Base-by-base conservation (phyloP, 2,329 filamentous ascomycete species). In the Fusarium lyarnte region DNA sequence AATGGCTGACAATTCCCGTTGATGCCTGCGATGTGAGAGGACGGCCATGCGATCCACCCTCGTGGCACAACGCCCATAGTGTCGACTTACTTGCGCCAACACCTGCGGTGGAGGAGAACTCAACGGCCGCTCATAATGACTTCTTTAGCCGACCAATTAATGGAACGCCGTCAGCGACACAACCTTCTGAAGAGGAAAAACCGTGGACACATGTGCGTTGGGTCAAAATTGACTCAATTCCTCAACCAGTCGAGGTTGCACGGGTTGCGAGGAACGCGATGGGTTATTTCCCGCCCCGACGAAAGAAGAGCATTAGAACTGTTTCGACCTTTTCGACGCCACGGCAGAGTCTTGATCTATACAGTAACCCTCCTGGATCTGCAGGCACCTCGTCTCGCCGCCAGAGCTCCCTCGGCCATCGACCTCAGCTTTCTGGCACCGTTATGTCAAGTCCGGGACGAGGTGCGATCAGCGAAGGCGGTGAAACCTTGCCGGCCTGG, bases 201-300 rank as follows among this genome's bases (percentile, higher is more conserved):
- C 89, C 90, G 8, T 97, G 94, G 93, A 92, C 89, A 66, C 94
- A 98, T 81, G 94, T 97, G 65, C 91, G 93, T 49, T 98, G 94
- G 94, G 93, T 97, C 3, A 85, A 92, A 35, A 87, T 98, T 31
- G 93, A 95, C 70, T 92, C 91, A 27, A 84, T 86, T 53, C 81
- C 83, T 21, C 87, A 90, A 29, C 91, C 94, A 2, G 91, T 96
- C 29, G 93, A 98, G 80, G 96, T 99, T 73, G 94, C 91, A 21
- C 91, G 96, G 35, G 90, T 98, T 64, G 90, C 94, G 27, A 90
- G 93, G 63, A 91, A 91, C 81, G 88, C 92, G 5, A 87, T 98
- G 47, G 95, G 95, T 29, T 98, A 95, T 82, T 98, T 98, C 78
- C 95, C 95, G 6, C 95, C 95, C 12, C 89, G 94, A 25, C 88